Base-by-base conservation (phyloP, 2,329 filamentous ascomycete species). In the Aspergillus awamori region DNA sequence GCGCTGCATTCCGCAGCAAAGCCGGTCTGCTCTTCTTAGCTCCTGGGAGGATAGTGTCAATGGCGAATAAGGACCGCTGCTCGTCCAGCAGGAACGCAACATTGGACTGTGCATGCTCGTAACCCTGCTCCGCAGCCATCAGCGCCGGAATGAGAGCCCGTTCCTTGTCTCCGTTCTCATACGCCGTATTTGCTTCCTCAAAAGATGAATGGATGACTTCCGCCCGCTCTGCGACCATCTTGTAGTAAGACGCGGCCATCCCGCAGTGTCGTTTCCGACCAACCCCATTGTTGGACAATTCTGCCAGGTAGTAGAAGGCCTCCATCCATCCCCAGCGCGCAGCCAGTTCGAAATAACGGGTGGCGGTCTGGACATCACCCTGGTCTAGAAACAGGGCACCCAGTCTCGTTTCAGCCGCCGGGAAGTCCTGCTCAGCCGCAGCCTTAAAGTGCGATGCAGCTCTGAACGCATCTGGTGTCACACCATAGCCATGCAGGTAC, bases 41-140 rank as follows among this genome's bases (percentile, higher is more conserved):
- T 68, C 69, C 79, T 79, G 76, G 83, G 24, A 87, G 75, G 63
- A 86, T 82, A 11, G 80, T 76, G 1, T 85, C 80, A 0, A 89
- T 76, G 5, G 85, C 82, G 7, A 90, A 74, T 48, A 84, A 79
- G 5, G 88, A 89, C 65, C 85, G 86, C 58, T 86, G 82, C 52
- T 91, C 87, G 71, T 97, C 93, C 4, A 97, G 84, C 62, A 97
- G 83, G 72, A 89, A 95, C 5, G 92, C 93, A 2, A 96, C 91
- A 63, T 97, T 97, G 55, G 92, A 91, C 76, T 97, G 93, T 0
- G 90, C 92, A 65, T 86, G 87, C 73, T 97, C 93, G 67, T 95
- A 96, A 13, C 93, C 93, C 77, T 97, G 93, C 74, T 97, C 93
- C 1, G 93, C 93, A 0, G 92, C 92, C 83, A 95, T 89, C 73